phyloP scores from a whole-genome alignment of 164 flowering plant genomes.

The Kingdonia uniflora region DNA sequence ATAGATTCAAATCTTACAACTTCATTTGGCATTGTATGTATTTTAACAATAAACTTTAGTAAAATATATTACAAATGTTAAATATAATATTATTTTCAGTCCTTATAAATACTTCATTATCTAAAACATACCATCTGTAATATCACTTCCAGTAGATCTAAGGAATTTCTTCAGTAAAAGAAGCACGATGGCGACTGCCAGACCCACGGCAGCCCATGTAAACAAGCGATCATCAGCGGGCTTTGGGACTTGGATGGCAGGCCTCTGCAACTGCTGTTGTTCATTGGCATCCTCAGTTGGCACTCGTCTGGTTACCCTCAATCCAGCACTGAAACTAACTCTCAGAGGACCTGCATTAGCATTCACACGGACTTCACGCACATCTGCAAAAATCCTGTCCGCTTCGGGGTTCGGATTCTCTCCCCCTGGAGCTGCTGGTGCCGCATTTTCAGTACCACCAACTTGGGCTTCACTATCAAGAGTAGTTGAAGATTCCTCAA shows the following conservation, averaged over 20 bases:
- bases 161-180: slow-evolving; percentile 71
- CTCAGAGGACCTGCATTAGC: slow-evolving; percentile 32
- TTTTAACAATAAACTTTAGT: too few relatives aligned
- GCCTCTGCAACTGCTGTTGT: slow-evolving; percentile 29
- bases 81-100: too few relatives aligned
- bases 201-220: slow-evolving; percentile 86
- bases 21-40: too few relatives aligned
- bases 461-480: slow-evolving; percentile 25
- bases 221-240: slow-evolving; percentile 71
- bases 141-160: slow-evolving; percentile 61
- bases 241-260: slow-evolving; percentile 27
- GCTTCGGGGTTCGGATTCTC: slow-evolving; percentile 19
- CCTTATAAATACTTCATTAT: background rate
- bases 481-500: slow-evolving; percentile 22
- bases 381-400: slow-evolving; percentile 33
- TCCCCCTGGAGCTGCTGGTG: slow-evolving; percentile 14
- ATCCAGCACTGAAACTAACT: slow-evolving; percentile 23
- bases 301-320: slow-evolving; percentile 17
- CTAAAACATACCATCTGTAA: slow-evolving; percentile 46
- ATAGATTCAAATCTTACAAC: too few relatives aligned
- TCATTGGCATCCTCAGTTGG: slow-evolving; percentile 21
- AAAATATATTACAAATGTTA: too few relatives aligned
- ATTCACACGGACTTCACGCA: slow-evolving; percentile 30
- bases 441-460: slow-evolving; percentile 1
- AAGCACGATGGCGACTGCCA: slow-evolving; percentile 61